Base-by-base conservation (phyloP, 805 yeast genomes). In the Cyberlindnera veronae region DNA sequence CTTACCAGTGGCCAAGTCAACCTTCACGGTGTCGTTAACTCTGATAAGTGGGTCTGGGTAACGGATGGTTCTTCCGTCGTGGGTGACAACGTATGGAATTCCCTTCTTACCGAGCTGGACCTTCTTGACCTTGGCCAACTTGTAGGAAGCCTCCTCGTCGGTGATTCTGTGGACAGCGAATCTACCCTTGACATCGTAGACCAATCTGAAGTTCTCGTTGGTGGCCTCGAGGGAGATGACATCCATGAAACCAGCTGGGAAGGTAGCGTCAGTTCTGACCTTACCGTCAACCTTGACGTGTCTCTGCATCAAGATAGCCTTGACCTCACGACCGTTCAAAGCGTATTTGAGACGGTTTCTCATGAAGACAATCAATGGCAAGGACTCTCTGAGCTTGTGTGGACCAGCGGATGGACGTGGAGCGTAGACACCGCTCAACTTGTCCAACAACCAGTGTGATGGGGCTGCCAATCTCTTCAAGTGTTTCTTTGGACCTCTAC, bases 391-490 rank as follows among this genome's bases (percentile, higher is more conserved):
- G 71, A 90, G 83, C 77, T 91, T 93, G 81, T 91, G 99, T 71
- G 99, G 99, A 79, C 99, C 99, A 63, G 95, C 84, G 55, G 97
- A 89, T 69, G 98, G 96, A 81, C 98, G 89, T 79, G 99, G 99
- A 58, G 99, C 99, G 73, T 93, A 93, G 69, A 87, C 79, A 72
- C 99, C 99, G 69, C 97, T 86, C 78, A 93, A 81, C 79, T 93
- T 93, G 95, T 95, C 99, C 80, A 93, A 86, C 95, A 93, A 86
- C 99, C 99, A 93, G 84, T 93, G 99, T 80, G 90, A 84, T 81
- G 99, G 99, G 74, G 99, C 99, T 73, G 98, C 96, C 76, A 91
- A 84, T 84, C 98, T 89, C 84, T 91, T 90, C 74, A 90, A 84
- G 74, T 91, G 97, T 82, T 91, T 90, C 90, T 89, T 88, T 84